Conservation (phyloP, 768 basidiomycete genomes). For the Tylopilus balloui region DNA sequence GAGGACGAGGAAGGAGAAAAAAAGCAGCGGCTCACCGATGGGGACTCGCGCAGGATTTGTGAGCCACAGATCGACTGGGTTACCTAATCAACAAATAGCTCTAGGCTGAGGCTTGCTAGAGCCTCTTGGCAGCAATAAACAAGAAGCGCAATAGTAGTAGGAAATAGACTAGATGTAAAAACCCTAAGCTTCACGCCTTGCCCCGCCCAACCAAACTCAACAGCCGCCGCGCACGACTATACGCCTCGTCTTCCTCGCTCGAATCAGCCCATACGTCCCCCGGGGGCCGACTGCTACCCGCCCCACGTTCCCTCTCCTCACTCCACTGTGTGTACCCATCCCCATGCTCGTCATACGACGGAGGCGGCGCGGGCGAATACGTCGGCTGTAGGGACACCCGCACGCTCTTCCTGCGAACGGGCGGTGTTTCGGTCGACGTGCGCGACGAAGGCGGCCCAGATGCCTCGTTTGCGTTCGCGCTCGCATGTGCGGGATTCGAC, state of each 20-base stretch:
- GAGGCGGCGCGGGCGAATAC: constrained; percentile 68
- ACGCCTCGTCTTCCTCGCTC: constrained; percentile 70
- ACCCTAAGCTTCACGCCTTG: constrained; percentile 2
- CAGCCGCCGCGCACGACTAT: constrained; percentile 51
- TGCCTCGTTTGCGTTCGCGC: not conserved
- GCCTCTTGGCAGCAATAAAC: too few species aligned
- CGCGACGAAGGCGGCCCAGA: constrained; percentile 12
- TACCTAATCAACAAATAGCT: too few species aligned
- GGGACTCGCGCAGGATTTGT: too few species aligned
- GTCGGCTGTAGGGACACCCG: constrained; percentile 74
- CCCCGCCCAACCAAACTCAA: constrained; percentile 43
- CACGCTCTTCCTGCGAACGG: constrained; percentile 60
- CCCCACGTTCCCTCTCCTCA: not conserved
- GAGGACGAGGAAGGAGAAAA: too few species aligned
- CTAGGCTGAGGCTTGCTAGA: too few species aligned
- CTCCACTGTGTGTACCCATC: constrained; percentile 14
- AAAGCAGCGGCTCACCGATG: too few species aligned
- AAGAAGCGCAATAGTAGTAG: not conserved
- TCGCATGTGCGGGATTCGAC: not conserved
- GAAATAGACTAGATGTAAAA: not conserved
- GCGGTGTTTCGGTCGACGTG: constrained; percentile 12
- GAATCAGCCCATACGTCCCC: constrained; percentile 68
- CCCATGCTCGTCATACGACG: constrained; percentile 48
- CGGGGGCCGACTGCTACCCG: too few species aligned
- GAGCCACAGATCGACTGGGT: too few species aligned